phyloP scores from a whole-genome alignment of 106 monocot genomes.

The Allium cepa region DNA sequence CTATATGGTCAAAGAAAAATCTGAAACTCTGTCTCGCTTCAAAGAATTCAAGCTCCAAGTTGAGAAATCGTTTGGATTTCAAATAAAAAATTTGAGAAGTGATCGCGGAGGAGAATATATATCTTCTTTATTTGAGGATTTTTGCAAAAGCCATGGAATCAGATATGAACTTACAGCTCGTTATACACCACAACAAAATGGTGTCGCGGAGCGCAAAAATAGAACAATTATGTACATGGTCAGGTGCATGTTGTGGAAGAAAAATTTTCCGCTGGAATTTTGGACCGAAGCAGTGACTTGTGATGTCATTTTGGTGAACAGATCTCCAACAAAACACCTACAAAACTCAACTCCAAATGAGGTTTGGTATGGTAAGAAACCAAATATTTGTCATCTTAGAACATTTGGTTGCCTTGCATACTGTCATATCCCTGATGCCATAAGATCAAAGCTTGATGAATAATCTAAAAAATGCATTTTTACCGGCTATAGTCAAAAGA shows the following conservation, averaged over 20 bases:
- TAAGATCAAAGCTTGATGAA: neutral
- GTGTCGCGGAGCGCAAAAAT: neutral
- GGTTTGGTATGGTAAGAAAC: neutral
- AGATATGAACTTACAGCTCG: neutral
- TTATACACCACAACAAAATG: constrained; percentile 1
- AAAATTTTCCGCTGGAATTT: neutral
- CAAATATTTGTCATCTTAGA: neutral
- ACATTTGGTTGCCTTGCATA: neutral
- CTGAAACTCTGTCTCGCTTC: neutral
- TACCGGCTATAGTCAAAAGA: neutral
- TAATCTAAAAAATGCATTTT: neutral
- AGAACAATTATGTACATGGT: neutral
- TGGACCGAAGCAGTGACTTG: constrained; percentile 1
- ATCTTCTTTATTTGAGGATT: neutral
- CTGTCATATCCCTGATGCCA: neutral
- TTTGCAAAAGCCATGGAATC: neutral
- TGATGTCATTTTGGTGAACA: neutral
- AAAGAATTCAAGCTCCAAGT: neutral
- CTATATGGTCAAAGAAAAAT: neutral
- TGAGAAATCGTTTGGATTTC: neutral
- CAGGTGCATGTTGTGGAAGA: neutral
- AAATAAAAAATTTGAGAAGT: neutral
- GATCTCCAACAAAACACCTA: neutral
- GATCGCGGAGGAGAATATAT: neutral
- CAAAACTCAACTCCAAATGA: neutral